Evolutionary conservation across 805 yeast genomes (phyloP).

Genomic region (Hanseniaspora osmophila): DNA sequence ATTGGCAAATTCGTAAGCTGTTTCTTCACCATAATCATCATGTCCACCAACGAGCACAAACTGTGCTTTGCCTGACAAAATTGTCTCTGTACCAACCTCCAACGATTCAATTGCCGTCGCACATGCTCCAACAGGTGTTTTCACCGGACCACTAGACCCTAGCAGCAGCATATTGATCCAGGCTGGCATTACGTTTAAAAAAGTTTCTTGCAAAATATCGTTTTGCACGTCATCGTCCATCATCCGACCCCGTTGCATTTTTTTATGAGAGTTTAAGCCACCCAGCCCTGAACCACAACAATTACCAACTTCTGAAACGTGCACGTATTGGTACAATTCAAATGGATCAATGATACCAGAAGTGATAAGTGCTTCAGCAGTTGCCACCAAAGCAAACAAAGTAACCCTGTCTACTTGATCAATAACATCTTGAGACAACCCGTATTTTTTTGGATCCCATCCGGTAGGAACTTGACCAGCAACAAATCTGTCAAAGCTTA

Average conservation of each 20-base stretch:
- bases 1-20: slow-evolving; percentile 77
- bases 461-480: slow-evolving; percentile 69
- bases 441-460: slow-evolving; percentile 73
- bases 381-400: slow-evolving; percentile 64
- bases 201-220: slow-evolving; percentile 80
- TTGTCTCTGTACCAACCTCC: slow-evolving; percentile 74
- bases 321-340: slow-evolving; percentile 83
- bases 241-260: slow-evolving; percentile 71
- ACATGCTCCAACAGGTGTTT: slow-evolving; percentile 90
- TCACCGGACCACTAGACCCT: slow-evolving; percentile 80
- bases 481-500: slow-evolving; percentile 16
- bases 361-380: slow-evolving; percentile 68
- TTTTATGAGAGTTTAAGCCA: slow-evolving; percentile 73
- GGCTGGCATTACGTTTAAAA: slow-evolving; percentile 83
- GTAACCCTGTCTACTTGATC: slow-evolving; percentile 80
- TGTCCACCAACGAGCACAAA: slow-evolving; percentile 80
- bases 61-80: slow-evolving; percentile 69
- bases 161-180: slow-evolving; percentile 86
- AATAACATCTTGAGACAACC: slow-evolving; percentile 68
- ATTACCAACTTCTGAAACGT: slow-evolving; percentile 82
- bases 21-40: slow-evolving; percentile 87
- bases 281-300: slow-evolving; percentile 93
- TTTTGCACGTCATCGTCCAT: slow-evolving; percentile 67
- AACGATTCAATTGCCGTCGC: slow-evolving; percentile 86
- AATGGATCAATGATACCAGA: slow-evolving; percentile 85